Conservation (phyloP, 176 grass and related monocot species). For the sorghum (Sorghum bicolor) region DNA sequence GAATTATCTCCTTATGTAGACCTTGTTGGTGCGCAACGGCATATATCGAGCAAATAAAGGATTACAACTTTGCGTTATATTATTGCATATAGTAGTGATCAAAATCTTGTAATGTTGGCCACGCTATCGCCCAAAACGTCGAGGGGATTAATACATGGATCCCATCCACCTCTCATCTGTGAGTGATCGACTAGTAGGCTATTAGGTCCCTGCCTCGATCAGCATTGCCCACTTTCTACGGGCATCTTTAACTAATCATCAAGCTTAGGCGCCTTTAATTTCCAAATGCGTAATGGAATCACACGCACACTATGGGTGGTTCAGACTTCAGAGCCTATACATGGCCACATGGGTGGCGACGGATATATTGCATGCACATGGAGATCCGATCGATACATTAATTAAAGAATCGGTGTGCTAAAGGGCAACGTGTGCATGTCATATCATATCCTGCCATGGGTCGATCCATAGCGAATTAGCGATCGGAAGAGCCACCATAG, state of each 20-base stretch:
- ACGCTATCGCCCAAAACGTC: too few relatives aligned
- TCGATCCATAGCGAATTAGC: neutral
- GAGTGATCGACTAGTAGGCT: too few relatives aligned
- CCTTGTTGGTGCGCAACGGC: too few relatives aligned
- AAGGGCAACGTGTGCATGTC: neutral
- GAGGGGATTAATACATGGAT: too few relatives aligned
- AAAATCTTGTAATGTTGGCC: too few relatives aligned
- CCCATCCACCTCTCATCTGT: too few relatives aligned
- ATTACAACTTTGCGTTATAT: too few relatives aligned
- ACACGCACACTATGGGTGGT: slow-evolving; percentile 8
- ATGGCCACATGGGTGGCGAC: neutral
- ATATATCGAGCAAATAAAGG: too few relatives aligned
- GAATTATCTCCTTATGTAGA: too few relatives aligned
- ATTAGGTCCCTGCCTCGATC: neutral
- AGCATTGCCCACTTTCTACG: neutral
- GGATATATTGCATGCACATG: neutral
- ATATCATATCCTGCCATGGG: too few relatives aligned
- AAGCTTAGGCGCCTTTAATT: neutral
- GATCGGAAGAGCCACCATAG: neutral
- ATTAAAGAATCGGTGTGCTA: neutral
- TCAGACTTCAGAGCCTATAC: neutral
- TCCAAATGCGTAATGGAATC: slow-evolving; percentile 16
- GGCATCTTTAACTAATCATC: neutral
- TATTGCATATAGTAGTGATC: too few relatives aligned
- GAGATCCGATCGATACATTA: too few relatives aligned